These are phyloP conservation scores for Termitomyces sp. DNA, from an alignment of 768 basidiomycete species.

Conservation along the genomic window DNA sequence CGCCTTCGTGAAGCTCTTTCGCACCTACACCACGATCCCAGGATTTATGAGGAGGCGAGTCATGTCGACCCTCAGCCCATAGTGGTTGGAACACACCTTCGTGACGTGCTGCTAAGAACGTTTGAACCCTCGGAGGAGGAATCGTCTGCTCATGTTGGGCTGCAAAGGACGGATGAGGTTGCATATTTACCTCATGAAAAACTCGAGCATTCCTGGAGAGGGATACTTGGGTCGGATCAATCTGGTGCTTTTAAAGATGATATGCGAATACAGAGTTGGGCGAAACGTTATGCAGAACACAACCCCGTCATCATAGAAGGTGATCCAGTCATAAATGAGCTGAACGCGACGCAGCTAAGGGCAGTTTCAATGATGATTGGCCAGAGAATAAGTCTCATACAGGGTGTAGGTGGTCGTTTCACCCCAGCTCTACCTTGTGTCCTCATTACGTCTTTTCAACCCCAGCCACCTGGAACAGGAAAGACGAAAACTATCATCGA, in stretches of 20 bases:
- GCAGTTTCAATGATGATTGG: conserved; percentile 88
- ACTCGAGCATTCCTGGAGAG: conserved; percentile 27
- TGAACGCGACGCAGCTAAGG: conserved; percentile 74
- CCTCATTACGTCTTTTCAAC: conserved; percentile 1
- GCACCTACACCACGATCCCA: conserved; percentile 50
- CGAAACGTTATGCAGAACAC: conserved; percentile 50
- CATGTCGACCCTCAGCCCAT: conserved; percentile 41
- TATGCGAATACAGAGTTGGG: conserved; percentile 80
- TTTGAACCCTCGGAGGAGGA: conserved; percentile 32
- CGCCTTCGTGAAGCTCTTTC: conserved; percentile 67
- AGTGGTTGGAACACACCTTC: conserved; percentile 64
- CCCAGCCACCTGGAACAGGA: conserved; percentile 84
- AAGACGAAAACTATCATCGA: conserved; percentile 94
- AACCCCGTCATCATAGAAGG: conserved; percentile 67
- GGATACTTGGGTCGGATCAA: conserved; percentile 10
- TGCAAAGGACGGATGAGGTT: conserved; percentile 35
- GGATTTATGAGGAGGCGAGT: conserved; percentile 26
- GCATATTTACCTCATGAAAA: conserved; percentile 29
- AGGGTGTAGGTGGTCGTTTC: conserved; percentile 57
- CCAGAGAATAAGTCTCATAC: conserved; percentile 72
- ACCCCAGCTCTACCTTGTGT: background rate
- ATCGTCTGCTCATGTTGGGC: conserved; percentile 23
- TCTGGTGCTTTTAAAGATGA: conserved; percentile 62
- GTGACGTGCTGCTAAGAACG: conserved; percentile 62
- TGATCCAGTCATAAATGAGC: conserved; percentile 58